Conservation (phyloP, 2,329 filamentous ascomycete species). For the Exophiala bonariae region DNA sequence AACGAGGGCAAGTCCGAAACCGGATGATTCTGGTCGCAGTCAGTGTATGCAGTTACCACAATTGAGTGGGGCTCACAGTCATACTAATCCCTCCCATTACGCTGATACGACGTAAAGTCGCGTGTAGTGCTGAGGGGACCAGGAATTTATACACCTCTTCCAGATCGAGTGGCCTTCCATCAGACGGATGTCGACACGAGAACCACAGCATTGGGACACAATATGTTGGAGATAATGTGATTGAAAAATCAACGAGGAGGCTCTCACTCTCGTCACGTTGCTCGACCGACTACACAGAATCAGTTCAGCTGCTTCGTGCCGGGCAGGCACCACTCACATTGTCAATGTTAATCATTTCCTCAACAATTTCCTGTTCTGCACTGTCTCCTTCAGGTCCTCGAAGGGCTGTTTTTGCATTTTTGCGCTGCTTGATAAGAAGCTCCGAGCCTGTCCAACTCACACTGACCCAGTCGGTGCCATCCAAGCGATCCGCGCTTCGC, state of each 20-base stretch:
- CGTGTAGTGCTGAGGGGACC: slow-evolving; percentile 66
- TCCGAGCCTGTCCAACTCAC: slow-evolving; percentile 22
- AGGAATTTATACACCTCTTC: slow-evolving; percentile 71
- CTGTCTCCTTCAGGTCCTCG: background rate
- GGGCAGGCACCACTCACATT: no score
- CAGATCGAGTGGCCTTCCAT: slow-evolving; percentile 58
- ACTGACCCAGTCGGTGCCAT: slow-evolving; percentile 23
- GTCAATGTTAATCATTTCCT: slow-evolving; percentile 13
- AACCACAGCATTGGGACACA: slow-evolving; percentile 76
- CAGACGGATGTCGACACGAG: slow-evolving; percentile 59
- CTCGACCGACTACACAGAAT: background rate
- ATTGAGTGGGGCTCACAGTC: slow-evolving; percentile 59
- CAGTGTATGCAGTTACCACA: slow-evolving; percentile 8
- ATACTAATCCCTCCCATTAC: slow-evolving; percentile 73
- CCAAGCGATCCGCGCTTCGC: slow-evolving; percentile 28
- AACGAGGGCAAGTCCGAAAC: slow-evolving; percentile 74
- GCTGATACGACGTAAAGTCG: slow-evolving; percentile 60
- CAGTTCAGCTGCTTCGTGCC: no score
- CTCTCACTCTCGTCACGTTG: background rate
- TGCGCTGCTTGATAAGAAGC: slow-evolving; percentile 18
- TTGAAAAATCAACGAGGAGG: slow-evolving; percentile 64
- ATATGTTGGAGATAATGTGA: slow-evolving; percentile 74
- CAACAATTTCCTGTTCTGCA: slow-evolving; percentile 34
- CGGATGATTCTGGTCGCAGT: slow-evolving; percentile 71
- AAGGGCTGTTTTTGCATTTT: background rate